Evolutionary conservation across 225 moss, liverwort and hornwort genomes (phyloP).

Genomic region (Pseudoscleropodium purum): DNA sequence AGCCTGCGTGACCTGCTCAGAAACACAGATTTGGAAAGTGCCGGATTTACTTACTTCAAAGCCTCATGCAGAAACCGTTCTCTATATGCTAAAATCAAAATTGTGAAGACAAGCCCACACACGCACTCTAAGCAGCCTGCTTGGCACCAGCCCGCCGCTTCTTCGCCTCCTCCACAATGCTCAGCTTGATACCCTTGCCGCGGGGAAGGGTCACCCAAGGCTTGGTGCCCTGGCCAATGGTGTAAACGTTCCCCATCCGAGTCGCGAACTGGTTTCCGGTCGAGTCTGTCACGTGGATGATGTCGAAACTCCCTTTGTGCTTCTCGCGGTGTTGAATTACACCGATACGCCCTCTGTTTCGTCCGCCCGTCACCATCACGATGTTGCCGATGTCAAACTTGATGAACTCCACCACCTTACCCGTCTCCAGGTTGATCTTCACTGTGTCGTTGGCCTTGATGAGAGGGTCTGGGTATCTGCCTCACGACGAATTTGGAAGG

Average conservation of each 20-base stretch:
- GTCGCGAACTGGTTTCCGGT: conserved; percentile 57
- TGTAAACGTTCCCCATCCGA: conserved; percentile 62
- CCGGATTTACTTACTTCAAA: neutral
- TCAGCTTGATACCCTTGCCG: conserved; percentile 71
- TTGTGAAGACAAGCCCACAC: neutral
- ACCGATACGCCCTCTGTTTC: conserved; percentile 66
- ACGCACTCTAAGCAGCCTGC: conserved; percentile 23
- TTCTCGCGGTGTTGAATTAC: conserved; percentile 65
- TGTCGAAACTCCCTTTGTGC: conserved; percentile 72
- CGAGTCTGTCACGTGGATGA: conserved; percentile 58
- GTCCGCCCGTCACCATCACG: conserved; percentile 70
- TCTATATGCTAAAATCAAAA: neutral
- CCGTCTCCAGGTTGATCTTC: conserved; percentile 63
- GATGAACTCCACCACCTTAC: conserved; percentile 34
- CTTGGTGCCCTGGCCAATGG: conserved; percentile 43
- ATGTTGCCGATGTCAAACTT: conserved; percentile 46
- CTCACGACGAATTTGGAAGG: neutral
- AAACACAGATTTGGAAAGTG: neutral
- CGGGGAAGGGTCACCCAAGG: conserved; percentile 55
- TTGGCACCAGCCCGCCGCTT: conserved; percentile 38
- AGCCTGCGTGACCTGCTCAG: neutral
- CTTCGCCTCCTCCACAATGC: conserved; percentile 68
- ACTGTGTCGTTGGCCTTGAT: conserved; percentile 70
- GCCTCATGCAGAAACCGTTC: neutral
- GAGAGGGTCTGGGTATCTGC: conserved; percentile 62